These are phyloP conservation scores for Chalciporus pseudorubinellus DNA, from an alignment of 768 basidiomycete genomes.

Conservation along the genomic window DNA sequence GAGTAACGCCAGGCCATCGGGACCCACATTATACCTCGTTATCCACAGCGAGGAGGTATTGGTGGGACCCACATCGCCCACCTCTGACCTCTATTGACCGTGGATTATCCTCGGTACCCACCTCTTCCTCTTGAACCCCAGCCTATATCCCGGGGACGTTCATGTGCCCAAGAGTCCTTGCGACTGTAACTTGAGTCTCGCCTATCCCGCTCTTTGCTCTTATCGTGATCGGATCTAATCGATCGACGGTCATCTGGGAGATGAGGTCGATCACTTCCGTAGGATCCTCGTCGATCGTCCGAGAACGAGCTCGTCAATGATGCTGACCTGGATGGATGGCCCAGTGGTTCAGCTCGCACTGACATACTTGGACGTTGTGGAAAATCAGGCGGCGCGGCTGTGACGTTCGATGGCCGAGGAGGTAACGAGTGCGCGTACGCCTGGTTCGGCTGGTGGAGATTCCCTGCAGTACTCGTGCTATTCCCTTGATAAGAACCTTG, in stretches of 20 bases:
- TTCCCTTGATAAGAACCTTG: constrained; percentile 4
- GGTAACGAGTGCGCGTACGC: not conserved
- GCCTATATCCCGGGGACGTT: not conserved
- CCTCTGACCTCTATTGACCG: not conserved
- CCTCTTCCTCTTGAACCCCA: not conserved
- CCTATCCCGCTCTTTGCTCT: constrained; percentile 7
- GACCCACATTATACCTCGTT: too few relatives aligned
- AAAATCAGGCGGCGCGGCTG: constrained; percentile 4
- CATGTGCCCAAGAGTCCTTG: constrained; percentile 2
- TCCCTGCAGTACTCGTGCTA: not conserved
- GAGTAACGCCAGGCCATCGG: not conserved
- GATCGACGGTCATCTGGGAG: constrained; percentile 18
- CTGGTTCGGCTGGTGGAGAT: constrained; percentile 4
- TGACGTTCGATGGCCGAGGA: constrained; percentile 2
- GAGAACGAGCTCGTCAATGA: constrained; percentile 13
- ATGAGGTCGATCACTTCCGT: constrained; percentile 15
- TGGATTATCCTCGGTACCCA: not conserved
- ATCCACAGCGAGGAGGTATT: not conserved
- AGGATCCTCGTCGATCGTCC: constrained; percentile 21
- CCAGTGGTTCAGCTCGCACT: constrained; percentile 19
- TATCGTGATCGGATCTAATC: constrained; percentile 6
- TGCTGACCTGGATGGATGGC: constrained; percentile 14
- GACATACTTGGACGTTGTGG: constrained; percentile 19
- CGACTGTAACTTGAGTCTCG: constrained; percentile 5
- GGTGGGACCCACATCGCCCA: not conserved